Evolutionary conservation across 768 basidiomycete species (phyloP).

Genomic region (Boletus speciosus): DNA sequence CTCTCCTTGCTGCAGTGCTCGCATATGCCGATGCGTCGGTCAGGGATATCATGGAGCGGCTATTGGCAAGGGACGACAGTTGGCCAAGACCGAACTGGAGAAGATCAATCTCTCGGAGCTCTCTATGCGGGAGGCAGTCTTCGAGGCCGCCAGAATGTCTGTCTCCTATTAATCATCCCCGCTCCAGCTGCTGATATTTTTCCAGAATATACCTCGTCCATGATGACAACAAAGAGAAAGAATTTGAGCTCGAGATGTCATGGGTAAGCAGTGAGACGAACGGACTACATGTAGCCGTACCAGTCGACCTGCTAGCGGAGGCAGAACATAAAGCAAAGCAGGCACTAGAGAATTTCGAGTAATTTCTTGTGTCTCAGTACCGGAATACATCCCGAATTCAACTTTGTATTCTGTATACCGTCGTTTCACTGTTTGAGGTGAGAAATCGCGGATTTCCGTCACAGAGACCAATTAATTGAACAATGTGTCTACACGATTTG

Average conservation of each 20-base stretch:
- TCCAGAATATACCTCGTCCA: slow-evolving; percentile 93
- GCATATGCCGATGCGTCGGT: background rate
- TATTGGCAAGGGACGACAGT: slow-evolving; percentile 96
- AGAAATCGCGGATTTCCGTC: background rate
- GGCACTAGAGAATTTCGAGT: slow-evolving; percentile 68
- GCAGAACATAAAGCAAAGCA: slow-evolving; percentile 88
- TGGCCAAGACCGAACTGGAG: slow-evolving; percentile 98
- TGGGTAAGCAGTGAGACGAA: slow-evolving; percentile 91
- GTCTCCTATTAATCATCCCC: slow-evolving; percentile 26
- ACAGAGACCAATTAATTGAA: background rate
- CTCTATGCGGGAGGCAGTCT: slow-evolving; percentile 78
- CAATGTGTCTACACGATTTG: slow-evolving; percentile 70
- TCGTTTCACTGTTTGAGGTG: background rate
- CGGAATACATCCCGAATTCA: slow-evolving; percentile 14
- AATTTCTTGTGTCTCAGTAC: slow-evolving; percentile 20
- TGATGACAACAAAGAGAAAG: slow-evolving; percentile 97
- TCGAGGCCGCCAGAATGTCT: slow-evolving; percentile 94
- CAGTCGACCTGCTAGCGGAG: slow-evolving; percentile 77
- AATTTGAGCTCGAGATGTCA: slow-evolving; percentile 96
- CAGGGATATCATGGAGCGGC: slow-evolving; percentile 96
- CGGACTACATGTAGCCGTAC: slow-evolving; percentile 77
- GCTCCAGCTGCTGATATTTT: slow-evolving; percentile 5
- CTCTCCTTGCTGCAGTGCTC: background rate
- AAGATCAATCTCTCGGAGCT: slow-evolving; percentile 87
- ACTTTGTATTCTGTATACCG: slow-evolving; percentile 3